These are phyloP conservation scores for Aspergillus floridensis DNA, from an alignment of 2,329 filamentous ascomycete species.

Conservation along the genomic window DNA sequence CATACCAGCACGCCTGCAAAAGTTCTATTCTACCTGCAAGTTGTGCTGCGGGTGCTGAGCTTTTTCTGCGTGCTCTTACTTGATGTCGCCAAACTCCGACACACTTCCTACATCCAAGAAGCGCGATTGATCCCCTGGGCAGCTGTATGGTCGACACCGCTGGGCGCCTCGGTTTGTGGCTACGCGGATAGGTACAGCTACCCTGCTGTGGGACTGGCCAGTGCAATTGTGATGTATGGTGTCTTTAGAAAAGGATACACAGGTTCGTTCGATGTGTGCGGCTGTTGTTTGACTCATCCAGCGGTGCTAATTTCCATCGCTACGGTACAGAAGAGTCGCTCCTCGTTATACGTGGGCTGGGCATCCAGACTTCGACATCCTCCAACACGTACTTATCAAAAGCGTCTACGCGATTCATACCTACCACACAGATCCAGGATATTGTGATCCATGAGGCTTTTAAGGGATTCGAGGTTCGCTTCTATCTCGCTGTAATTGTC, in stretches of 20 bases:
- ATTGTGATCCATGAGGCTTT: slow-evolving; percentile 96
- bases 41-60: slow-evolving; percentile 46
- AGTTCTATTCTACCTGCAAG: slow-evolving; percentile 42
- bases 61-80: slow-evolving; percentile 43
- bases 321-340: slow-evolving; percentile 71
- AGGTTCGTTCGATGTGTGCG: slow-evolving; percentile 36
- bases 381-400: slow-evolving; percentile 65
- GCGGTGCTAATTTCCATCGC: slow-evolving; percentile 26
- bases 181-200: slow-evolving; percentile 43
- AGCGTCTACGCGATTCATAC: slow-evolving; percentile 72
- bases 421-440: slow-evolving; percentile 87
- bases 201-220: slow-evolving; percentile 41
- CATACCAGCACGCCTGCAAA: slow-evolving; percentile 48
- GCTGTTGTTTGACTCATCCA: neutral
- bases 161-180: slow-evolving; percentile 33
- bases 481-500: slow-evolving; percentile 86
- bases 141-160: slow-evolving; percentile 32
- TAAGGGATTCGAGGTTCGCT: slow-evolving; percentile 82
- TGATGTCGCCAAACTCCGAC: slow-evolving; percentile 34
- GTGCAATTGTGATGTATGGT: slow-evolving; percentile 42
- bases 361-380: slow-evolving; percentile 80
- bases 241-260: slow-evolving; percentile 52
- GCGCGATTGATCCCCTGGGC: slow-evolving; percentile 28
- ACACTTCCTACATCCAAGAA: slow-evolving; percentile 27
- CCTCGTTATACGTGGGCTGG: slow-evolving; percentile 81